A percentile compares a stretch with the other conserved stretches of the same genome.
Evolutionary conservation across 306 rosid species (phyloP).

Genomic region (Inga leiocalycina): DNA sequence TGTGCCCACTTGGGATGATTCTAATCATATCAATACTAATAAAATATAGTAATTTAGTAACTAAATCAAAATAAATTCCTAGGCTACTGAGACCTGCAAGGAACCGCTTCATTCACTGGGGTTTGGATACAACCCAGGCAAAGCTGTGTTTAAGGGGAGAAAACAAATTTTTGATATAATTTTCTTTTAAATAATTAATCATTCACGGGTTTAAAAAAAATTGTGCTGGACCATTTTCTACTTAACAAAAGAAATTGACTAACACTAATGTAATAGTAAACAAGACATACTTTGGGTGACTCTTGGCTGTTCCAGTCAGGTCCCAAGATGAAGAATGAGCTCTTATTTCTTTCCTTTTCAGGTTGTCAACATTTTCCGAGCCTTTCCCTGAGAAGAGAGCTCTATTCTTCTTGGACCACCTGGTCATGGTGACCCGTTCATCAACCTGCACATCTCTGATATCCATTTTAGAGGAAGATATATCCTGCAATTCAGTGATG

Average conservation of each 20-base stretch:
- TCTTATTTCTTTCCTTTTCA: conserved; percentile 67
- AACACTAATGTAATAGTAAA: background rate
- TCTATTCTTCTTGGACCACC: conserved; percentile 94
- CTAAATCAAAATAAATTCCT: conserved; percentile 26
- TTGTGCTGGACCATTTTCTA: background rate
- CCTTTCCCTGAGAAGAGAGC: conserved; percentile 73
- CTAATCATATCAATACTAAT: conserved; percentile 27
- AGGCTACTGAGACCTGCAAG: background rate
- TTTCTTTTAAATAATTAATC: background rate
- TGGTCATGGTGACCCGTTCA: conserved; percentile 88
- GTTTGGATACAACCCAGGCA: too few relatives aligned
- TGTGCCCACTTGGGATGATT: conserved; percentile 13
- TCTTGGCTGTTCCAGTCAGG: conserved; percentile 59
- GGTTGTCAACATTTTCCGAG: conserved; percentile 58
- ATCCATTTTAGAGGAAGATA: conserved; percentile 63
- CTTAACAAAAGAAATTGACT: conserved; percentile 7
- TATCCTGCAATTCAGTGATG: conserved; percentile 55
- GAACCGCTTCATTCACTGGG: conserved; percentile 8
- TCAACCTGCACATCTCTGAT: conserved; percentile 96
- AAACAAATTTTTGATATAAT: background rate
- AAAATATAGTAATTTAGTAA: conserved; percentile 1
- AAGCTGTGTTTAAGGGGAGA: conserved; percentile 2
- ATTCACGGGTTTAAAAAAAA: conserved; percentile 26
- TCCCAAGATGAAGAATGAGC: conserved; percentile 66
- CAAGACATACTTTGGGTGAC: conserved; percentile 66